Percentiles rank a stretch among this genome's conserved stretches.
Conservation (phyloP, 345 rosid genomes). For the Zanthoxylum bungeanum region DNA sequence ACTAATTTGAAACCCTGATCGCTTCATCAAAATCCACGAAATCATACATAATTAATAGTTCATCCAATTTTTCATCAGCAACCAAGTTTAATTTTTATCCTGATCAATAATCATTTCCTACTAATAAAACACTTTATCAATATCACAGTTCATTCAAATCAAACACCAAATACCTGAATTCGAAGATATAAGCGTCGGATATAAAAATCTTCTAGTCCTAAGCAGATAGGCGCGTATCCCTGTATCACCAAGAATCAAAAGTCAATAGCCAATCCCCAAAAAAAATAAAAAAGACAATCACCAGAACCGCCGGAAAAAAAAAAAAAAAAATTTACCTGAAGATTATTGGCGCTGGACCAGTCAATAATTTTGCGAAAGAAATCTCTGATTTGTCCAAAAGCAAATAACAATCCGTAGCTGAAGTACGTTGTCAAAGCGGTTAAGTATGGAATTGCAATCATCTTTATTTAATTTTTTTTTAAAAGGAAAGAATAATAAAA, state of each 20-base stretch:
- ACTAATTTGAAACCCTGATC: background rate
- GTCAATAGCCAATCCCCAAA: background rate
- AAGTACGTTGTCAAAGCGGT: conserved; percentile 73
- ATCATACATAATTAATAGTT: too few species aligned
- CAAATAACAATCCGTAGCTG: conserved; percentile 76
- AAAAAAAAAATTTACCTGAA: conserved; percentile 35
- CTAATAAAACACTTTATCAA: background rate
- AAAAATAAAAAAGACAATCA: background rate
- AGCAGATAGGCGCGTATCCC: conserved; percentile 94
- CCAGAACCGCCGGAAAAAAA: background rate
- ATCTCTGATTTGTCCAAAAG: conserved; percentile 78
- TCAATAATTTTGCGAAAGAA: conserved; percentile 61
- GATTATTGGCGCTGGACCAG: conserved; percentile 55
- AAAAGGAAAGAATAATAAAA: background rate
- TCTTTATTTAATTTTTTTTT: conserved; percentile 1
- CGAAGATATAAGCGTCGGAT: conserved; percentile 77
- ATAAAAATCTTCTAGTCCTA: conserved; percentile 91
- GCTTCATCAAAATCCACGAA: background rate
- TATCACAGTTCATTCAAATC: background rate
- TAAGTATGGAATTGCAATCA: conserved; percentile 73
- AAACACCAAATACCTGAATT: conserved; percentile 57
- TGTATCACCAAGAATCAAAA: conserved; percentile 13
- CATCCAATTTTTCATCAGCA: background rate
- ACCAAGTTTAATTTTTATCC: background rate
- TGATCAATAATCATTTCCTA: background rate